Conservation (phyloP, 2,329 filamentous ascomycete species). For the Aspergillus unguis region DNA sequence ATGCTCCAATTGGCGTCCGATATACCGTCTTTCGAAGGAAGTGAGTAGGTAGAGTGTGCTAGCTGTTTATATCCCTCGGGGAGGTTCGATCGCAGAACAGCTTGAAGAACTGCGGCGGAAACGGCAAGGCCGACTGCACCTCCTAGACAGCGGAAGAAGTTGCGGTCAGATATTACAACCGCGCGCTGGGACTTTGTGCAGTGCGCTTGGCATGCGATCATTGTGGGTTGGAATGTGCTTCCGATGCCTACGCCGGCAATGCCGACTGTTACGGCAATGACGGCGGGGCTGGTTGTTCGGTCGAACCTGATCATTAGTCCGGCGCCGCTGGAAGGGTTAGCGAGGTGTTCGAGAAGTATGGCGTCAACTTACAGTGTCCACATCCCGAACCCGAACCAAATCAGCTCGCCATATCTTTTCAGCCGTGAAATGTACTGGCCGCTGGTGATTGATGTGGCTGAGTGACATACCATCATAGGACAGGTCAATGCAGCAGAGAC, state of each 20-base stretch:
- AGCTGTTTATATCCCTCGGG: slow-evolving; percentile 37
- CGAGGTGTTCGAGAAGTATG: not conserved
- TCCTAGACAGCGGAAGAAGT: slow-evolving; percentile 60
- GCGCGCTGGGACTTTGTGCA: slow-evolving; percentile 56
- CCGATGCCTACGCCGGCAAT: slow-evolving; percentile 55
- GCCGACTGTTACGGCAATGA: slow-evolving; percentile 52
- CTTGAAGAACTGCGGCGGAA: slow-evolving; percentile 51
- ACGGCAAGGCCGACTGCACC: slow-evolving; percentile 58
- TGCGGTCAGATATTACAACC: slow-evolving; percentile 60
- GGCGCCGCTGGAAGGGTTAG: slow-evolving; percentile 37
- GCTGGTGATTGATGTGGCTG: slow-evolving; percentile 35
- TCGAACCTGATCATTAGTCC: slow-evolving; percentile 53
- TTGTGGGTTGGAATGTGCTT: slow-evolving; percentile 50
- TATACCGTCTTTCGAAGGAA: slow-evolving; percentile 28
- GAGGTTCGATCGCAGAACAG: slow-evolving; percentile 37
- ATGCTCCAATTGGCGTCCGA: slow-evolving; percentile 34
- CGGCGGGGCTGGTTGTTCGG: slow-evolving; percentile 43
- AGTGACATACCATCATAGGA: slow-evolving; percentile 50
- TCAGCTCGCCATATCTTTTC: slow-evolving; percentile 58
- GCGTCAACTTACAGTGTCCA: slow-evolving; percentile 44
- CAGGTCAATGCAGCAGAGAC: slow-evolving; percentile 52
- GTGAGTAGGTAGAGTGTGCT: slow-evolving; percentile 40
- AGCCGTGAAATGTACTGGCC: slow-evolving; percentile 58
- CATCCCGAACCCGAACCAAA: slow-evolving; percentile 48
- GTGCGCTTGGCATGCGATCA: slow-evolving; percentile 59